Percentiles rank a stretch among this genome's conserved stretches.
phyloP scores from a whole-genome alignment of 164 flowering plant species.

The Umbellularia californica region DNA sequence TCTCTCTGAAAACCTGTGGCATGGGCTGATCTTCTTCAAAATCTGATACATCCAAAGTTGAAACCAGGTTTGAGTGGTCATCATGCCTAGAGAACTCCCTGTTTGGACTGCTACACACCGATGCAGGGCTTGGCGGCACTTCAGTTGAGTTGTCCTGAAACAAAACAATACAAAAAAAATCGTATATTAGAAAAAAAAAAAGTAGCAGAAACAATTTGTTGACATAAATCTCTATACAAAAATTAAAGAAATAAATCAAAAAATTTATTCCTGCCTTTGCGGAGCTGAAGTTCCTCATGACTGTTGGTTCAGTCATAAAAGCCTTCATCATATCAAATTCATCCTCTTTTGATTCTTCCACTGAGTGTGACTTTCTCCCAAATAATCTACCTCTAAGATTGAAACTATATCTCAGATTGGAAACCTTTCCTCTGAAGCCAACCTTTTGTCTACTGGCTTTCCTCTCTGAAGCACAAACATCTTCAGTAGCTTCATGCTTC shows the following conservation, averaged over 20 bases:
- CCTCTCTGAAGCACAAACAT: slow-evolving; percentile 32
- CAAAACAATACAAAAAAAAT: not conserved
- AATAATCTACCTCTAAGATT: slow-evolving; percentile 65
- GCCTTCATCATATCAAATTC: slow-evolving; percentile 40
- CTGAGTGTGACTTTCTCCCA: slow-evolving; percentile 62
- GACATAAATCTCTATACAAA: not conserved
- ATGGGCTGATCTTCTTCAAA: slow-evolving; percentile 39
- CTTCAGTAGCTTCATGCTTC: slow-evolving; percentile 66
- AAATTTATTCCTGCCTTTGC: slow-evolving; percentile 40
- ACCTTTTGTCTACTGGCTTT: slow-evolving; percentile 59
- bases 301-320: slow-evolving; percentile 51
- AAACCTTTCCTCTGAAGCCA: slow-evolving; percentile 67
- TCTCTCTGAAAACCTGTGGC: slow-evolving; percentile 62
- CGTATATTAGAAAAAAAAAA: not conserved
- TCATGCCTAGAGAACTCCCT: slow-evolving; percentile 54
- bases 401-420: slow-evolving; percentile 58
- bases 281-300: slow-evolving; percentile 36
- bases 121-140: slow-evolving; percentile 99
- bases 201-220: not conserved
- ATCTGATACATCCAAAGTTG: slow-evolving; percentile 48
- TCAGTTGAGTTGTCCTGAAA: slow-evolving; percentile 86
- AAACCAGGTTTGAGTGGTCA: slow-evolving; percentile 48
- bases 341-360: slow-evolving; percentile 25
- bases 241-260: not conserved
- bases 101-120: slow-evolving; percentile 69